Percentiles rank a stretch among this genome's conserved stretches.
Evolutionary conservation across 179 eudicot genomes (phyloP).

Genomic region (Carnegiea gigantea): DNA sequence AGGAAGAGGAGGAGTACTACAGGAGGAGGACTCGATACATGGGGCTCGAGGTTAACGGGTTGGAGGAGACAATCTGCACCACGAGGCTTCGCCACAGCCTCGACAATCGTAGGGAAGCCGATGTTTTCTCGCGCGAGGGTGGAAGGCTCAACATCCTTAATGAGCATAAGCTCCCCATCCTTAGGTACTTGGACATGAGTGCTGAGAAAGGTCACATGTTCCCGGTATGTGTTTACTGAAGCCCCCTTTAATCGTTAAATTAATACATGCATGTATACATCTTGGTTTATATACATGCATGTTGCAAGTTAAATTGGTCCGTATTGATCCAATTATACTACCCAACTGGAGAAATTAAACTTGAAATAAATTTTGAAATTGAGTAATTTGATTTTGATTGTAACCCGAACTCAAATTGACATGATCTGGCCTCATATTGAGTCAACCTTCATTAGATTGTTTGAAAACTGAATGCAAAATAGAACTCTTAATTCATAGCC

Average conservation of each 20-base stretch:
- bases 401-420: too few relatives aligned
- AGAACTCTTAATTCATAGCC: too few relatives aligned
- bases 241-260: too few relatives aligned
- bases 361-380: too few relatives aligned
- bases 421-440: too few relatives aligned
- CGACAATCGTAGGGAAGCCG: constrained; percentile 49
- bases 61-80: constrained; percentile 58
- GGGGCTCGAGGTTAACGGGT: constrained; percentile 41
- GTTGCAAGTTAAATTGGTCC: background rate
- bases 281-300: too few relatives aligned
- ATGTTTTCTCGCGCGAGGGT: constrained; percentile 50
- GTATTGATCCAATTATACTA: too few relatives aligned
- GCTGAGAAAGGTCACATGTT: constrained; percentile 57
- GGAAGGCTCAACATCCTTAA: constrained; percentile 59
- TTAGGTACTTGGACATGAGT: constrained; percentile 57
- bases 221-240: constrained; percentile 39
- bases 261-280: too few relatives aligned
- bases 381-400: too few relatives aligned
- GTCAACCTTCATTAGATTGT: too few relatives aligned
- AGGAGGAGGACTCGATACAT: constrained; percentile 21
- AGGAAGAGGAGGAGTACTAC: constrained; percentile 28
- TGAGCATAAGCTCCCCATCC: constrained; percentile 62
- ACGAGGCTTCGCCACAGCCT: constrained; percentile 47
- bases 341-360: too few relatives aligned
- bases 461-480: too few relatives aligned